Evolutionary conservation across 73 alveolate species (phyloP), one percentile per base, ranked within the genome.

Genomic region (Paramecium bursaria): DNA sequence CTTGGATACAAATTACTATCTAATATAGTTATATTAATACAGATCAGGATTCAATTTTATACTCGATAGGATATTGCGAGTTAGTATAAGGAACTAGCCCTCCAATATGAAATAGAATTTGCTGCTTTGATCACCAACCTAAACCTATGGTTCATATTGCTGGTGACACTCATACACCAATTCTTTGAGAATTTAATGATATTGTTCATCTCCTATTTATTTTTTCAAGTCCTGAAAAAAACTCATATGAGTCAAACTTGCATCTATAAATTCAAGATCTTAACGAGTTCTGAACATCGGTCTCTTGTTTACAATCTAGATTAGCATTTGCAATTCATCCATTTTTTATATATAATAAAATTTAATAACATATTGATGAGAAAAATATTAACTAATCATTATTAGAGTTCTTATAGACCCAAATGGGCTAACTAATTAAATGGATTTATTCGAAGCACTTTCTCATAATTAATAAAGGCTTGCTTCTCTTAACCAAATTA

Each of bases 131-230:
- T 67, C 82, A 19, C 82, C 82, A 21, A 67, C 44, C 3, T 67
- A 25, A 67, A 67, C 82, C 13, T 67, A 67, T 9, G 82, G 82
- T 44, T 67, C 82, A 17, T 35, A 67, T 14, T 53, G 82, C 50
- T 39, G 33, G 7, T 67, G 82, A n/a, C 82, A 67, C 27, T 67
- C 82, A 67, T 67, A 67, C 44, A 39, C 23, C 17, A 67, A 47
- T 67, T 67, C 82, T 67, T 23, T 33, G 6, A 67, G 33, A 10
- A 67, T 67, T 67, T 67, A 27, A 39, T 67, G 44, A 42, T 67
- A 67, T 35, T 31, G 23, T 7, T 53, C 26, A 25, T 67, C 82
- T 31, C 82, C 82, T 35, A 67, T 26, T 42, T 67, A 67, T 42
- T 67, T 67, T 67, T 57, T n/a, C 9, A 67, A 19, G 44, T 67